phyloP scores from a whole-genome alignment of 225 moss, liverwort and hornwort genomes.

The Bryum argenteum region DNA sequence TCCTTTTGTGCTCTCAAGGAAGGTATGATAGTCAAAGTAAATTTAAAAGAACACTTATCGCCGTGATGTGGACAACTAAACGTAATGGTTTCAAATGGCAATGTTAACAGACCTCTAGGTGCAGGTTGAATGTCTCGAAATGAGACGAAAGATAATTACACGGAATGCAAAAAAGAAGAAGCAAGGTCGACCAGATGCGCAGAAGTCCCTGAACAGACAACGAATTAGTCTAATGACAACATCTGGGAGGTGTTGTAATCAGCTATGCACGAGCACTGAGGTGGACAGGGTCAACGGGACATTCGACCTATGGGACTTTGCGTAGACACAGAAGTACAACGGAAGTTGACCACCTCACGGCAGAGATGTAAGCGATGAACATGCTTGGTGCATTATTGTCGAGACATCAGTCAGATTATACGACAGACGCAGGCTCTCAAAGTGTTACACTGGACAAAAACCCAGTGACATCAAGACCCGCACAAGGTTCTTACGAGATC shows the following conservation, averaged over 20 bases:
- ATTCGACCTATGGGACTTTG: conserved; percentile 30
- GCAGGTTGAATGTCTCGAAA: conserved; percentile 78
- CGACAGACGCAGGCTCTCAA: neutral
- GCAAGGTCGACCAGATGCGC: conserved; percentile 75
- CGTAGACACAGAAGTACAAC: conserved; percentile 24
- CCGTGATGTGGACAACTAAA: conserved; percentile 46
- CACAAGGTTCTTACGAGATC: conserved; percentile 14
- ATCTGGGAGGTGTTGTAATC: conserved; percentile 38
- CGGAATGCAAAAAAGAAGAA: conserved; percentile 75
- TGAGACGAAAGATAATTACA: conserved; percentile 66
- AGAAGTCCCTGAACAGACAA: conserved; percentile 78
- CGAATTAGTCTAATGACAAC: conserved; percentile 57
- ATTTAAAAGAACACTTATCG: conserved; percentile 28
- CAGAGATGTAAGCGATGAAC: conserved; percentile 13
- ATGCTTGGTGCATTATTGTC: conserved; percentile 17
- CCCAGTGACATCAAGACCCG: conserved; percentile 9
- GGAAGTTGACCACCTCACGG: conserved; percentile 13
- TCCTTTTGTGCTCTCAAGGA: conserved; percentile 24
- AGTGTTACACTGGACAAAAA: neutral
- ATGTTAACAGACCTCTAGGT: conserved; percentile 72
- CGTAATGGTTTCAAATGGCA: conserved; percentile 53
- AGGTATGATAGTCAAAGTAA: conserved; percentile 24
- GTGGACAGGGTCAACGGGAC: conserved; percentile 31
- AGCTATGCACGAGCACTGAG: conserved; percentile 38
- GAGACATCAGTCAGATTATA: conserved; percentile 4